Evolutionary conservation across 208 protist genomes (phyloP), one percentile per base, ranked within the genome.

Genomic region (Trypanosoma melophagium): DNA sequence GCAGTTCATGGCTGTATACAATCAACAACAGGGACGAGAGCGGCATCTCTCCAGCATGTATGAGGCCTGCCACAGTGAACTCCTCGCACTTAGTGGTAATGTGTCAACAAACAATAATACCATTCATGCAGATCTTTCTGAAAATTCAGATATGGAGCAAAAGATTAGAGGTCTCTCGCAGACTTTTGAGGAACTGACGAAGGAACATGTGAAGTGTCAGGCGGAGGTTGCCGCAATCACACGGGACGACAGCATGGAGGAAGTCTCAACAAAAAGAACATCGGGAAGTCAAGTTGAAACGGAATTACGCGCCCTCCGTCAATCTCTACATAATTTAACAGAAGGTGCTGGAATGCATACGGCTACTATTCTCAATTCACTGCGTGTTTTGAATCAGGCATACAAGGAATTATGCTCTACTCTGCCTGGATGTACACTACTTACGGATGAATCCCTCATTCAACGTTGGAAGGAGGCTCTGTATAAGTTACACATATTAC

Each of bases 331-430:
- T 35, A 40, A 24, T 19, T 42, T 64, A 16, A 53, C 22, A 52
- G 60, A 50, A 58, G 49, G 63, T 40, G 40, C 44, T 47, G 55
- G 64, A 60, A 56, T 83, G 78, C 58, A 44, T 31, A 9, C 25
- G 13, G 51, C 42, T 49, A 13, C 53, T 40, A 21, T 60, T 25
- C 21, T 35, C 28, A 13, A 41, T 8, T 47, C 40, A 22, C n/a
- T 73, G 42, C 10, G 52, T 1, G 35, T 17, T 3, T n/a, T 67
- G 1, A 53, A 51, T 21, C 0, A 61, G 7, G 40, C 3, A 9
- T 56, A 66, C 53, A 41, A 16, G 16, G 10, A 17, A n/a, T 40
- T 73, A n/a, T 73, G 68, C 42, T 3, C n/a, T 24, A 53, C 8
- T 7, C 3, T 40, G 0, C 68, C 68, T 12, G 68, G 68, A 35